Base-by-base conservation (phyloP, 768 basidiomycete genomes). In the Boletus tylopilopsis region DNA sequence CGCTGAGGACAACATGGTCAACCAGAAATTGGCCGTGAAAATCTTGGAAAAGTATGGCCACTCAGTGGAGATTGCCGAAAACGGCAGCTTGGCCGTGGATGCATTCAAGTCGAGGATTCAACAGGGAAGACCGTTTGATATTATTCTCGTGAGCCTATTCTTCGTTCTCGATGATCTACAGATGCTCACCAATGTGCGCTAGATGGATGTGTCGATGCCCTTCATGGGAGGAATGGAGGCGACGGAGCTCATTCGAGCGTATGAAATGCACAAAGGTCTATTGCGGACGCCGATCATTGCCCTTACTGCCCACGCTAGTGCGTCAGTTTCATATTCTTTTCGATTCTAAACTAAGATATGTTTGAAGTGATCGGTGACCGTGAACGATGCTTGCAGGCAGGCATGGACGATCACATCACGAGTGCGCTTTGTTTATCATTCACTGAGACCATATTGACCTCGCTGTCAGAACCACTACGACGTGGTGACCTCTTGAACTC, bases 211-310 rank as follows among this genome's bases (percentile, higher is more conserved):
- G 13, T 96, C 94, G 11, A 94, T 95, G 92, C 92, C 94, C 6
- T 87, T 94, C 70, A 97, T 98, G 92, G 94, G 94, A 42, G 94
- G 95, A 55, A 92, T 95, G 85, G 94, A 99, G 69, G 92, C 95
- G 2, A 99, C 96, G 0, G 87, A 93, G 56, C 75, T 91, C 49
- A 96, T 97, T 53, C 82, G 95, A 44, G 78, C 81, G 32, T 91
- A 84, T 63, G 95, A 98, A 72, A 71, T 77, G 64, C 77, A 84
- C 54, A 82, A 82, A 55, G 76, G 81, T 8, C 72, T 92, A 25
- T 64, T 80, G 15, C 78, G 84, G 2, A 91, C 84, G 6, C 95
- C 96, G 1, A 98, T 99, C 58, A 92, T 98, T 60, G 96, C 96
- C 1, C 74, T 99, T 34, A 98, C 96, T 1, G 95, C 95, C 3